Base-by-base conservation (phyloP, 1,284 basidiomycete genomes). In the Marasmius fiardii region DNA sequence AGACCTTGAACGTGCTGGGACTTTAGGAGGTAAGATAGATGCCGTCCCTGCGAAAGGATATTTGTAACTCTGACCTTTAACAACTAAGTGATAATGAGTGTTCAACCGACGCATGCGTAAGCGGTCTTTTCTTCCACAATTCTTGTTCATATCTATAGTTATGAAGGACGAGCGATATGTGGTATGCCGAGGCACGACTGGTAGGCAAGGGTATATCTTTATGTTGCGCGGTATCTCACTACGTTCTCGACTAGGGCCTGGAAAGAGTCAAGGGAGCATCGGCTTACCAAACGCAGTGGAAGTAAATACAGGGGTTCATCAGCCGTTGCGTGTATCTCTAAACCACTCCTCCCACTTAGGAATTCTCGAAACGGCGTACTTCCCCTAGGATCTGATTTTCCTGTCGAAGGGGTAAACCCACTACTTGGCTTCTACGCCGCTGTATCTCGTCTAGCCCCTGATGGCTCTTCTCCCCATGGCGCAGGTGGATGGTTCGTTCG, bases 91-190 rank as follows among this genome's bases (percentile, higher is more conserved):
- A 92, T 97, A 63, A 82, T 90, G 1, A 95, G 93, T 61, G 92
- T 95, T 23, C 95, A 98, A 65, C 95, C 95, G 0, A 96, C 93
- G 0, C 94, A 98, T 68, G 93, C 81, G 86, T 90, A 67, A 73
- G 83, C 69, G 14, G 52, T 43, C 35, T 28, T 7, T 45, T 41
- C n/a, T 35, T 14, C 8, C 14, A 43, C 48, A 21, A 44, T 7
- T 33, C 47, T 8, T 35, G 43, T 20, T 31, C 26, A 16, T 11
- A 49, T 1, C 4, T 5, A 2, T 45, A 2, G 20, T 20, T 45
- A n/a, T 34, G 34, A 54, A 90, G 84, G 20, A 92, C 91, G 43
- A 92, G 86, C 54, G 93, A 97, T 67, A 96, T 97, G 94, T 82
- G 83, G 72, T 97, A 95, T 63, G 93, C 92, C 0, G 91, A 95